Percentiles rank a stretch among this genome's conserved stretches.
Evolutionary conservation across 768 basidiomycete genomes (phyloP).

Genomic region (Phanerodontia chrysosporium): DNA sequence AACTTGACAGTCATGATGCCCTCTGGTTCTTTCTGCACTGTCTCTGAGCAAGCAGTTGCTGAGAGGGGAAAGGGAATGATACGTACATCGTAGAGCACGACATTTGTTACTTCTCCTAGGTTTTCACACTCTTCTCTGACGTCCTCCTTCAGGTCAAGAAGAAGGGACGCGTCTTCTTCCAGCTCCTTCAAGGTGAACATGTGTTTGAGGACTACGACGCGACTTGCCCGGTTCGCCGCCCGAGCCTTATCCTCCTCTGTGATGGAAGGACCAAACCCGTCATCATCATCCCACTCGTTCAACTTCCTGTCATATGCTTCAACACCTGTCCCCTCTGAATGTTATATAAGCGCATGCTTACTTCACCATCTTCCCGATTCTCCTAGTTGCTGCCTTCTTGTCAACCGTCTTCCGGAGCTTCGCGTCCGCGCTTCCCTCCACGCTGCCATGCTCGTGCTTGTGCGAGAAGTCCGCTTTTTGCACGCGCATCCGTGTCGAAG

Average conservation of each 20-base stretch:
- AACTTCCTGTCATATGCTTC: slow-evolving; percentile 61
- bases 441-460: slow-evolving; percentile 43
- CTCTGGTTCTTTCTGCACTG: slow-evolving; percentile 76
- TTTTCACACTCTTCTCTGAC: slow-evolving; percentile 90
- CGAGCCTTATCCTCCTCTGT: slow-evolving; percentile 49
- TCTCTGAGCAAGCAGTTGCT: neutral
- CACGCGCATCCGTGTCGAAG: slow-evolving; percentile 69
- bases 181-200: slow-evolving; percentile 91
- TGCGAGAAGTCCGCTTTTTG: slow-evolving; percentile 75
- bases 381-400: slow-evolving; percentile 70
- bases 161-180: slow-evolving; percentile 75
- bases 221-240: slow-evolving; percentile 49
- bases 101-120: slow-evolving; percentile 93
- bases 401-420: slow-evolving; percentile 61
- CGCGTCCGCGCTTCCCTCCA: slow-evolving; percentile 34
- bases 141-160: slow-evolving; percentile 93
- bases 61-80: neutral
- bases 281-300: slow-evolving; percentile 91
- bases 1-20: slow-evolving; percentile 98
- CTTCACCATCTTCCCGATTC: slow-evolving; percentile 88
- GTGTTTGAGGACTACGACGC: slow-evolving; percentile 90
- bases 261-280: slow-evolving; percentile 77
- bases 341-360: slow-evolving; percentile 32
- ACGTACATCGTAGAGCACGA: slow-evolving; percentile 91
- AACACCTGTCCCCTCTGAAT: neutral